Conservation (phyloP, 352 stramenopile genomes). For the Pythium chondricola region DNA sequence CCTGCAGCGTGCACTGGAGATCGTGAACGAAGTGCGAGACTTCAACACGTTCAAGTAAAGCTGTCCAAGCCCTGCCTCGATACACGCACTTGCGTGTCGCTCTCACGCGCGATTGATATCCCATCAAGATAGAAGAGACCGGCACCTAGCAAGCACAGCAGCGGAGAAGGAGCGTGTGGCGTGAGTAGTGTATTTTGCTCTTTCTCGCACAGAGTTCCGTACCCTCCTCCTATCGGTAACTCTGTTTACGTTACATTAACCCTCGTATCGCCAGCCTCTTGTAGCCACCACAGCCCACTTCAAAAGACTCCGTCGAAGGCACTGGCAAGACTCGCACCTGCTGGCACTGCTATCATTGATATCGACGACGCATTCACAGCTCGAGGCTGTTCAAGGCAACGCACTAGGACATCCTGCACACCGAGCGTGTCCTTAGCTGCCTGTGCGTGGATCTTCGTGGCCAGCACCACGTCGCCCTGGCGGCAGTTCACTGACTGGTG, state of each 20-base stretch:
- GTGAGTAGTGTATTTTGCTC: background rate
- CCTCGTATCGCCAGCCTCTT: too few species aligned
- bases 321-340: constrained; percentile 13
- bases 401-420: constrained; percentile 26
- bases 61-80: too few species aligned
- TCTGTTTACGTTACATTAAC: too few species aligned
- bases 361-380: background rate
- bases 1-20: constrained; percentile 93
- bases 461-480: constrained; percentile 13
- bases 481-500: background rate
- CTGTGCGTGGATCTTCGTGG: constrained; percentile 27
- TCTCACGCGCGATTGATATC: too few species aligned
- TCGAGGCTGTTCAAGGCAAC: constrained; percentile 15
- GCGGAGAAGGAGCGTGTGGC: too few species aligned
- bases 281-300: too few species aligned
- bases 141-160: constrained; percentile 8
- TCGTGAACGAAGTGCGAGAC: constrained; percentile 98
- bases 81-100: background rate
- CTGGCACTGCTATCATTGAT: background rate
- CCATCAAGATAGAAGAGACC: too few species aligned
- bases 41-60: constrained; percentile 96
- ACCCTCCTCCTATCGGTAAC: too few species aligned
- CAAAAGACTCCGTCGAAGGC: constrained; percentile 25
- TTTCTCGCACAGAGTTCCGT: background rate
- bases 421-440: constrained; percentile 27